Conservation (phyloP, 208 protist genomes). For the Crithidia brevicula region DNA sequence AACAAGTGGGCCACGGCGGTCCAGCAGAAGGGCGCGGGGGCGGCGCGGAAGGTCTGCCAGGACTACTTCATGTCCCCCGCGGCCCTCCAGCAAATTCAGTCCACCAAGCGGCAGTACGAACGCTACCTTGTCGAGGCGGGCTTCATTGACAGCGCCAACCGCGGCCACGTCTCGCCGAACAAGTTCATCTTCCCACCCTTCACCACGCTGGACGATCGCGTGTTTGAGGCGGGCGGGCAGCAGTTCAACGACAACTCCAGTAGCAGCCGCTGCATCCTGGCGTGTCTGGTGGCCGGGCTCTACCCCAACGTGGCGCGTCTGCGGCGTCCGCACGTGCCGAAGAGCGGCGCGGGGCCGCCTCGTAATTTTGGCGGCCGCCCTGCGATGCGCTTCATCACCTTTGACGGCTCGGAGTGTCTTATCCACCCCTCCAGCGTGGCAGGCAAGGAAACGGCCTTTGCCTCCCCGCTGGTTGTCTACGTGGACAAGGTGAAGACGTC, state of each 20-base stretch:
- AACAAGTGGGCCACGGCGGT: slow-evolving; percentile 64
- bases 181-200: slow-evolving; percentile 73
- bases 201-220: slow-evolving; percentile 66
- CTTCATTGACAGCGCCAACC: slow-evolving; percentile 70
- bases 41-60: slow-evolving; percentile 73
- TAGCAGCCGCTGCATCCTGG: slow-evolving; percentile 87
- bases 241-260: slow-evolving; percentile 86
- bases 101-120: slow-evolving; percentile 93
- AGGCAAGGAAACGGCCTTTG: slow-evolving; percentile 66
- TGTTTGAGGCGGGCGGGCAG: slow-evolving; percentile 86
- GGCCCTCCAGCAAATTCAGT: slow-evolving; percentile 87
- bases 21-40: slow-evolving; percentile 46
- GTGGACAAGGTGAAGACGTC: slow-evolving; percentile 95
- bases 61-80: slow-evolving; percentile 81
- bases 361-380: slow-evolving; percentile 11
- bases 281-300: slow-evolving; percentile 93
- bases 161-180: slow-evolving; percentile 20
- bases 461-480: slow-evolving; percentile 91
- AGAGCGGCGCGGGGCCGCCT: not conserved
- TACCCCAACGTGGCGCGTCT: slow-evolving; percentile 94
- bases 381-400: slow-evolving; percentile 48
- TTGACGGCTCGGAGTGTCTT: slow-evolving; percentile 84
- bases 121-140: slow-evolving; percentile 90
- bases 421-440: slow-evolving; percentile 93
- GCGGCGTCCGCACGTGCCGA: slow-evolving; percentile 33